A percentile compares a stretch with the other conserved stretches of the same genome.
phyloP scores from a whole-genome alignment of 2,329 filamentous ascomycete genomes.

The Curvularia hawaiiensis region DNA sequence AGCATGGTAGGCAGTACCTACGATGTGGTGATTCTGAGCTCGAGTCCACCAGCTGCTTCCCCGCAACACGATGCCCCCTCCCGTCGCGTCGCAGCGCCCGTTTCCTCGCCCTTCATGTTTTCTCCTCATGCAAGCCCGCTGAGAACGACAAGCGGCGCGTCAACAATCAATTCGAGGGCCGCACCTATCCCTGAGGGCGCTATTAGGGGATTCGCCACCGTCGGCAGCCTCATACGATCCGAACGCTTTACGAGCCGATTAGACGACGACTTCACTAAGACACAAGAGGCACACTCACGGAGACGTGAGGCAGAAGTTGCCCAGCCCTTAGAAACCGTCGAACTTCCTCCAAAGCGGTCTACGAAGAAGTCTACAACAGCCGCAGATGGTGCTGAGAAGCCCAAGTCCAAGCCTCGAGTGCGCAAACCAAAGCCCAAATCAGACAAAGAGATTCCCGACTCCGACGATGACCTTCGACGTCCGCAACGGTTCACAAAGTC shows the following conservation, averaged over 20 bases:
- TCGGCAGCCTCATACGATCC: conserved; percentile 39
- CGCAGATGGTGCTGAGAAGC: conserved; percentile 18
- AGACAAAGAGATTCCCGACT: conserved; percentile 24
- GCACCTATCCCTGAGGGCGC: conserved; percentile 32
- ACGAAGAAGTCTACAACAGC: conserved; percentile 15
- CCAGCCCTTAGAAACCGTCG: conserved; percentile 6
- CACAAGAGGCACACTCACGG: conserved; percentile 12
- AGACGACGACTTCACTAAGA: conserved; percentile 16
- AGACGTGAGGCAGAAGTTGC: conserved; percentile 1
- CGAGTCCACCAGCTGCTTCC: conserved; percentile 39
- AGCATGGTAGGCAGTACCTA: conserved; percentile 34
- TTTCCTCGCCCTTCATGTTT: conserved; percentile 29
- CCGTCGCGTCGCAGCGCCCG: conserved; percentile 39
- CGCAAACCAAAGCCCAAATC: conserved; percentile 36
- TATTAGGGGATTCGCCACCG: conserved; percentile 42
- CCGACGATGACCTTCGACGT: conserved; percentile 20
- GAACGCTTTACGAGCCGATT: conserved; percentile 32
- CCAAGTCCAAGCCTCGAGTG: conserved; percentile 32
- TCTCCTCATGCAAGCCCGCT: conserved; percentile 29
- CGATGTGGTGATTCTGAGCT: conserved; percentile 38
- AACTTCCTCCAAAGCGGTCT: conserved; percentile 26
- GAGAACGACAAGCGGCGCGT: conserved; percentile 29
- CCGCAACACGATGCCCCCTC: conserved; percentile 25
- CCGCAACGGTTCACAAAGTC: conserved; percentile 26
- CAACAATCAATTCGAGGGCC: conserved; percentile 34